Evolutionary conservation across 306 rosid species (phyloP).

Genomic region (Inga laurina): DNA sequence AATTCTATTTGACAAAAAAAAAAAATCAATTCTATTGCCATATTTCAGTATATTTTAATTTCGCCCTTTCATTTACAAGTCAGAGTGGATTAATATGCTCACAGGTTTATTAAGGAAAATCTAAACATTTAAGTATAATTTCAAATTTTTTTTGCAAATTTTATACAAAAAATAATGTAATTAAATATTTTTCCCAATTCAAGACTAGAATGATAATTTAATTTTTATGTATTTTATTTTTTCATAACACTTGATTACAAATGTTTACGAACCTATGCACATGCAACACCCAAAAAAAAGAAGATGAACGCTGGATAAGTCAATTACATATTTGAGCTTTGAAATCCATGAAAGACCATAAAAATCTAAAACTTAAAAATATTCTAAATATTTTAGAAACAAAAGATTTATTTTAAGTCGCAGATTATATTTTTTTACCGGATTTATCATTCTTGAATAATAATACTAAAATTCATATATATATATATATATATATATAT

Average conservation of each 20-base stretch:
- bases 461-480: too few species aligned
- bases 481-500: too few species aligned
- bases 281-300: too few species aligned
- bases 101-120: not conserved
- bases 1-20: not conserved
- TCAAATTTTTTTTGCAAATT: not conserved
- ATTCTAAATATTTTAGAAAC: not conserved
- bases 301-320: not conserved
- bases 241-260: not conserved
- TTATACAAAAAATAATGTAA: not conserved
- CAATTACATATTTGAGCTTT: not conserved
- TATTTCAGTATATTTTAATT: not conserved
- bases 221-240: not conserved
- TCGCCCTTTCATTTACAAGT: constrained; percentile 17
- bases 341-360: not conserved
- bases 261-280: not conserved
- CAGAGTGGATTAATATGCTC: constrained; percentile 34
- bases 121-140: not conserved
- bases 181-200: not conserved
- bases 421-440: too few species aligned
- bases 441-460: too few species aligned
- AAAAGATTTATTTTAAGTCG: not conserved
- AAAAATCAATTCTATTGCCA: not conserved
- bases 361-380: not conserved
- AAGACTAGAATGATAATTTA: not conserved